Conservation (phyloP, 2,329 filamentous ascomycete genomes). For the Thermomyces lanuginosus region DNA sequence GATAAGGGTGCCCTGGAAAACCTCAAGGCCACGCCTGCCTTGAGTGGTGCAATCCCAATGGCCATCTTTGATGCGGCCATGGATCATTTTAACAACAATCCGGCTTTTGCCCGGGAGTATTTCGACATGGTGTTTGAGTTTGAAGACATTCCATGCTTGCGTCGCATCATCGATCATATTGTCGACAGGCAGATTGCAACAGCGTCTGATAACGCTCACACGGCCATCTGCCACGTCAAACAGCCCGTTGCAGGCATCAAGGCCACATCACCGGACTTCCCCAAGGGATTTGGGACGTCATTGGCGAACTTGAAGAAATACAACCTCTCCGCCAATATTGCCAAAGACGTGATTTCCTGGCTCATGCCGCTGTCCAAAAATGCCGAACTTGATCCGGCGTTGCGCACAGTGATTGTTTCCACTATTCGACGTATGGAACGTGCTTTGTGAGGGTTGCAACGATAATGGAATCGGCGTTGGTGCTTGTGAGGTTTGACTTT, state of each 20-base stretch:
- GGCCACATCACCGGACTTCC: slow-evolving; percentile 51
- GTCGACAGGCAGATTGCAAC: slow-evolving; percentile 43
- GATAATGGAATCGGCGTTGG: slow-evolving; percentile 6
- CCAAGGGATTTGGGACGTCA: slow-evolving; percentile 49
- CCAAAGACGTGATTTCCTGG: slow-evolving; percentile 33
- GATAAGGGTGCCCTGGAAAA: slow-evolving; percentile 44
- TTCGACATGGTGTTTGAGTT: slow-evolving; percentile 67
- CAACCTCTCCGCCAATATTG: slow-evolving; percentile 25
- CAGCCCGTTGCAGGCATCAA: slow-evolving; percentile 52
- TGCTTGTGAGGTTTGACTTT: no score
- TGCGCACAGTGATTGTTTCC: slow-evolving; percentile 36
- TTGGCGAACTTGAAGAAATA: slow-evolving; percentile 46
- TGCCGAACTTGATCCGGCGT: slow-evolving; percentile 35
- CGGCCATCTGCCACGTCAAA: slow-evolving; percentile 54
- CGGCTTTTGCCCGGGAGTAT: slow-evolving; percentile 54
- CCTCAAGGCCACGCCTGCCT: slow-evolving; percentile 55
- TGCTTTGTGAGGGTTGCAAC: no score
- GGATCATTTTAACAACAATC: slow-evolving; percentile 56
- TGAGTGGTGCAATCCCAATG: slow-evolving; percentile 83
- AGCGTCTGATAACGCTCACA: slow-evolving; percentile 45
- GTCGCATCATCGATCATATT: slow-evolving; percentile 57
- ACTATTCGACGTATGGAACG: slow-evolving; percentile 22
- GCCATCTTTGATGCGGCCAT: slow-evolving; percentile 79
- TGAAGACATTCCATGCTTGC: slow-evolving; percentile 45
- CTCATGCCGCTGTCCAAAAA: slow-evolving; percentile 31